Evolutionary conservation across 1,139 yeast species (phyloP).

Genomic region (Taphrina communis): DNA sequence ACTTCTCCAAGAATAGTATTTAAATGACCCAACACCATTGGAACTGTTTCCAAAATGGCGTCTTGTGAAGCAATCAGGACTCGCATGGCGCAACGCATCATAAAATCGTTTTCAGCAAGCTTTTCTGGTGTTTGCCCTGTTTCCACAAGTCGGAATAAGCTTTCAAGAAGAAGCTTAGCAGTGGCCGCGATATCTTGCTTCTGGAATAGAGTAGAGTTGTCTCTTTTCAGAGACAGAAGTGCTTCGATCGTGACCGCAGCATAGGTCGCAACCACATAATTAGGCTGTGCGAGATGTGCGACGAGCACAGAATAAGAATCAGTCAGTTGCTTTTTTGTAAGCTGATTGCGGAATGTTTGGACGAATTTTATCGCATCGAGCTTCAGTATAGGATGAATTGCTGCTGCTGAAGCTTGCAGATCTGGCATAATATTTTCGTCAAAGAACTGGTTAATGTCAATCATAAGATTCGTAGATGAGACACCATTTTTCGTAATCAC

Average conservation of each 20-base stretch:
- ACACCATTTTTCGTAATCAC: slow-evolving; percentile 83
- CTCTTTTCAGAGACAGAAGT: slow-evolving; percentile 72
- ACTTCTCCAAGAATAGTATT: slow-evolving; percentile 72
- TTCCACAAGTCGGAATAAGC: slow-evolving; percentile 70
- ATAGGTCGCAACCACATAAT: slow-evolving; percentile 88
- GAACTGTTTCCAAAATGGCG: slow-evolving; percentile 56
- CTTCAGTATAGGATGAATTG: slow-evolving; percentile 71
- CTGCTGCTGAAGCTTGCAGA: slow-evolving; percentile 59
- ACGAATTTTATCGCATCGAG: slow-evolving; percentile 94
- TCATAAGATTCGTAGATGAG: slow-evolving; percentile 74
- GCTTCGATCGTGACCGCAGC: slow-evolving; percentile 92
- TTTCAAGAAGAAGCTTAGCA: slow-evolving; percentile 63
- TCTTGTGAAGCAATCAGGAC: slow-evolving; percentile 78
- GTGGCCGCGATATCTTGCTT: slow-evolving; percentile 71
- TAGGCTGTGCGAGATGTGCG: slow-evolving; percentile 64
- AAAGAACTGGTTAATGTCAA: slow-evolving; percentile 88
- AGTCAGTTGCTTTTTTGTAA: slow-evolving; percentile 79
- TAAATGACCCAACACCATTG: slow-evolving; percentile 57
- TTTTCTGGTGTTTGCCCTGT: slow-evolving; percentile 79
- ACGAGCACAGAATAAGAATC: slow-evolving; percentile 83
- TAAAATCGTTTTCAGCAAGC: slow-evolving; percentile 90
- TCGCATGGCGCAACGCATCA: slow-evolving; percentile 81
- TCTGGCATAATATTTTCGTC: slow-evolving; percentile 80
- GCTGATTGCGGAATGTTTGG: slow-evolving; percentile 82
- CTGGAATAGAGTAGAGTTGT: slow-evolving; percentile 63